Evolutionary conservation across 345 rosid genomes (phyloP), one percentile per base, ranked within the genome.

Genomic region (Euphorbia tirucalli): DNA sequence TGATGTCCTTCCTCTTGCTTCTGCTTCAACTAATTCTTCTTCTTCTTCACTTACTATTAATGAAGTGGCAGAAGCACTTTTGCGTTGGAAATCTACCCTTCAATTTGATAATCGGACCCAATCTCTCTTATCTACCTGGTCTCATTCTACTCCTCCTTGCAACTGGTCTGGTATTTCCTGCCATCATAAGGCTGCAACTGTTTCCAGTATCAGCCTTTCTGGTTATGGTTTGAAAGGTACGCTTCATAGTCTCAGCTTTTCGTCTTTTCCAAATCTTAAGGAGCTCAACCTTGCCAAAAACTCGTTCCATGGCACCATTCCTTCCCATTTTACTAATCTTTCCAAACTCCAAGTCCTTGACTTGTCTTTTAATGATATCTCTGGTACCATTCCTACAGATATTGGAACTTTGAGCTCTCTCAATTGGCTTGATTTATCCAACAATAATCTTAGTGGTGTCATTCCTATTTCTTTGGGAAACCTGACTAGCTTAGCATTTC

Each of bases 141-240:
- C 15, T 44, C 49, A 7, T 7, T 44, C 49, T 44, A 44, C 10
- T 44, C 15, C 49, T 44, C 49, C 15, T 44, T 44, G 49, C 49
- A 44, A 44, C 15, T 44, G 49, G 49, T 44, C 49, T 13, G 49
- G 15, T 13, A 44, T 44, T 44, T 44, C 49, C 15, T 44, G 49
- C 15, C 14, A 44, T 44, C 49, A 44, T 44, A 44, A 44, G 3
- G 4, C 39, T 13, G 49, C 14, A 44, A 44, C 49, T 13, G 49
- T 44, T 13, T 1, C 7, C 11, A 46, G 3, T 46, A 46, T 46
- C 52, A 46, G 52, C 18, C 52, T 46, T 46, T 46, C 16, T 3
- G 52, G 19, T 11, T 37, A 61, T 1, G 83, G 24, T 68, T 66
- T 65, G 48, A n/a, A 64, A 73, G 71, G 24, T 73, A 43, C 77